phyloP scores from a whole-genome alignment of 495 filamentous ascomycete species.

The Alectoria sarmentosa region DNA sequence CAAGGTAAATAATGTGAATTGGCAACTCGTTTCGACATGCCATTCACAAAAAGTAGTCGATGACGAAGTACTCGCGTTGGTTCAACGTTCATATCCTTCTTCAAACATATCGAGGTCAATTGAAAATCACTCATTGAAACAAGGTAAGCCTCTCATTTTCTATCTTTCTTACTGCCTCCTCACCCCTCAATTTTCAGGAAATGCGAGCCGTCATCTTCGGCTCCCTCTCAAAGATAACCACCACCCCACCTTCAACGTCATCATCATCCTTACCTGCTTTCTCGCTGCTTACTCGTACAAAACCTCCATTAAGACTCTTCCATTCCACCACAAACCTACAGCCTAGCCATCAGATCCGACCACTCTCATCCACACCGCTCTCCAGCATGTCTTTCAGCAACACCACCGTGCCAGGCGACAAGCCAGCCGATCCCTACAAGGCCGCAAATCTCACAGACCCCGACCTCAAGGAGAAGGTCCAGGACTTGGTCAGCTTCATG shows the following conservation, averaged over 20 bases:
- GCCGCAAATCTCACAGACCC: conserved; percentile 57
- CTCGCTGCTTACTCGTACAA: conserved; percentile 12
- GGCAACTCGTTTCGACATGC: neutral
- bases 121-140: neutral
- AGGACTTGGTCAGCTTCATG: conserved; percentile 73
- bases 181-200: neutral
- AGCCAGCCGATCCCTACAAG: conserved; percentile 76
- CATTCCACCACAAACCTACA: neutral
- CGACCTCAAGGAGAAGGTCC: conserved; percentile 67
- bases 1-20: too few species aligned
- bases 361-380: neutral
- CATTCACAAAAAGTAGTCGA: neutral
- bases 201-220: conserved; percentile 2
- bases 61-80: neutral
- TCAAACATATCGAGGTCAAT: neutral
- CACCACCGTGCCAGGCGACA: conserved; percentile 46
- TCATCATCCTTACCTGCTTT: conserved; percentile 12
- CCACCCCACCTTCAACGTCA: conserved; percentile 13
- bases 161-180: neutral
- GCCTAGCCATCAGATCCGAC: neutral
- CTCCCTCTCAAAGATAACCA: neutral
- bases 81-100: neutral
- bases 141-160: conserved; percentile 1
- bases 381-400: conserved; percentile 48
- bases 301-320: neutral